Evolutionary conservation across 176 grass and related monocot genomes (phyloP).

Genomic region (Musa schizocarpa): DNA sequence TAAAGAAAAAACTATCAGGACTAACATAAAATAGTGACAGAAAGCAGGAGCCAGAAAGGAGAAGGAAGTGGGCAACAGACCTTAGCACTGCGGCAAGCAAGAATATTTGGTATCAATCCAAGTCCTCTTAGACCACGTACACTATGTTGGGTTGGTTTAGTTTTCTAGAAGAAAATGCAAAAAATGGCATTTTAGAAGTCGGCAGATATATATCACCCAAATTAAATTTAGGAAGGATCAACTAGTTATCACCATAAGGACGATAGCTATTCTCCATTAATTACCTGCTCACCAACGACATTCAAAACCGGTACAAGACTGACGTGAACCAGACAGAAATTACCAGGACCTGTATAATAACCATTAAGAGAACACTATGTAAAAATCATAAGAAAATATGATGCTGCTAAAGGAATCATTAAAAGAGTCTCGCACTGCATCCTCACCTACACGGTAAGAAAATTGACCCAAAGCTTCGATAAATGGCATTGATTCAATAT

Average conservation of each 20-base stretch:
- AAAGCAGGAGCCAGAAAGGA: neutral
- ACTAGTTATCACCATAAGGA: neutral
- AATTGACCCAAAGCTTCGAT: conserved; percentile 49
- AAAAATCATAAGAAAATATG: neutral
- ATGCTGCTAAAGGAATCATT: neutral
- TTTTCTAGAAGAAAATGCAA: conserved; percentile 61
- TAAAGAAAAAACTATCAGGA: conserved; percentile 21
- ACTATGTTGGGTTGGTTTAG: conserved; percentile 95
- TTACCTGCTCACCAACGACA: conserved; percentile 48
- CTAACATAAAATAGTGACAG: conserved; percentile 1
- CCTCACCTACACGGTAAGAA: conserved; percentile 39
- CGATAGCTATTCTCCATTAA: neutral
- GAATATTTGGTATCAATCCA: conserved; percentile 75
- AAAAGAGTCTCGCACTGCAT: neutral
- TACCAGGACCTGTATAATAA: conserved; percentile 24
- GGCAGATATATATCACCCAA: neutral
- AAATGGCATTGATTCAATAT: conserved; percentile 41
- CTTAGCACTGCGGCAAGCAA: conserved; percentile 81
- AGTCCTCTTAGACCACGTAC: conserved; percentile 82
- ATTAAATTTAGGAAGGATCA: neutral
- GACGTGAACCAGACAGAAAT: conserved; percentile 45
- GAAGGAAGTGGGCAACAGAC: conserved; percentile 26
- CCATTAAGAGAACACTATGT: neutral
- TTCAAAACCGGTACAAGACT: conserved; percentile 40
- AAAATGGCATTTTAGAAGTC: neutral